phyloP scores from a whole-genome alignment of 768 basidiomycete species.

The Terana coerulea region DNA sequence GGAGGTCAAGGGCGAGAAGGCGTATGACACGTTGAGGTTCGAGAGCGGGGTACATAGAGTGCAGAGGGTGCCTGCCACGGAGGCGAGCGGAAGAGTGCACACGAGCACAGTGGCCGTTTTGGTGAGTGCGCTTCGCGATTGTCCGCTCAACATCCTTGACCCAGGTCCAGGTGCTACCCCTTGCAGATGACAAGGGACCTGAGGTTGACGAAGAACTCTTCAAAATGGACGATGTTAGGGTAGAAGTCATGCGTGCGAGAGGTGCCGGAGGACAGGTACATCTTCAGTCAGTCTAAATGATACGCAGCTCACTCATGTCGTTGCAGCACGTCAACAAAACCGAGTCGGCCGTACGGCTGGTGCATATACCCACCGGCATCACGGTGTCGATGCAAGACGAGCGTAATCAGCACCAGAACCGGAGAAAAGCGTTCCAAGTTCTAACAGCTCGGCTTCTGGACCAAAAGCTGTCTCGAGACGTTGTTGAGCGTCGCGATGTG shows the following conservation, averaged over 20 bases:
- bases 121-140: conserved; percentile 41
- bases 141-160: not conserved
- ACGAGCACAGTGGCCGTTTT: conserved; percentile 88
- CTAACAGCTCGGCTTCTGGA: conserved; percentile 85
- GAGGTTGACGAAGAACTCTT: conserved; percentile 60
- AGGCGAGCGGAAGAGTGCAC: conserved; percentile 82
- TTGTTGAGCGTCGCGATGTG: conserved; percentile 63
- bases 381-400: conserved; percentile 99
- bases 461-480: conserved; percentile 65
- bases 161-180: conserved; percentile 67
- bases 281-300: not conserved
- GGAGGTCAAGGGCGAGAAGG: conserved; percentile 73
- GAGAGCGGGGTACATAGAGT: conserved; percentile 97
- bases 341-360: conserved; percentile 93
- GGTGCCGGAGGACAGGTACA: conserved; percentile 94
- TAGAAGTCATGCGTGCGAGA: conserved; percentile 95
- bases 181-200: conserved; percentile 61
- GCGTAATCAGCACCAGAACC: conserved; percentile 94
- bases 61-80: conserved; percentile 90
- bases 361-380: conserved; percentile 89
- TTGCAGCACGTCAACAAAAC: conserved; percentile 95
- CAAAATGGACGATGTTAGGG: conserved; percentile 77
- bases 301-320: not conserved
- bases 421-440: conserved; percentile 88
- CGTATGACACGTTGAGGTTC: conserved; percentile 77